These are phyloP conservation scores for Diaporthe vexans DNA, from an alignment of 2,329 filamentous ascomycete genomes.

Conservation along the genomic window DNA sequence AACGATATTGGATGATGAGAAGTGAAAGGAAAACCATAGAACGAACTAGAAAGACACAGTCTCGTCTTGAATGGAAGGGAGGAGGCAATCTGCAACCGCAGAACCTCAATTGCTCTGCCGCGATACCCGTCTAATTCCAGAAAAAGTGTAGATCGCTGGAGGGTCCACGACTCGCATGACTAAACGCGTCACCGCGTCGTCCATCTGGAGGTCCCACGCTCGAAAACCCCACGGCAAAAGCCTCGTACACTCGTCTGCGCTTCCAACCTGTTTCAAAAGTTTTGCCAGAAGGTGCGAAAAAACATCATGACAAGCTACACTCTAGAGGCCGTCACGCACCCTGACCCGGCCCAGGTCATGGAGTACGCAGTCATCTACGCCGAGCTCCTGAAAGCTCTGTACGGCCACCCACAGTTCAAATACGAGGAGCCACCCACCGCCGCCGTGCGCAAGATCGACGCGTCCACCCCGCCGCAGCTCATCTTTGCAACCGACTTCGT, in stretches of 20 bases:
- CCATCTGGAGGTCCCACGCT: neutral
- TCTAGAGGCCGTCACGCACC: neutral
- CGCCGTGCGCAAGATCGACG: neutral
- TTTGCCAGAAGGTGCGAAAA: too few relatives aligned
- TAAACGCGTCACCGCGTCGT: constrained; percentile 19
- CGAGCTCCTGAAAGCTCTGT: constrained; percentile 13
- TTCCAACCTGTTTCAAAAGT: neutral
- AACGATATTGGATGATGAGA: neutral
- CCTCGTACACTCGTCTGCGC: neutral
- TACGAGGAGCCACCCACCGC: constrained; percentile 14
- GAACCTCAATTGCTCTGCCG: too few relatives aligned
- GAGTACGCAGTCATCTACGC: neutral
- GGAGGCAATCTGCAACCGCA: neutral
- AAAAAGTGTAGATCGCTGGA: neutral
- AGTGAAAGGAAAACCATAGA: too few relatives aligned
- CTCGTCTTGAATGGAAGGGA: neutral
- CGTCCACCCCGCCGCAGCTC: neutral
- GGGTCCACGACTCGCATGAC: neutral
- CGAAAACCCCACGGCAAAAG: neutral
- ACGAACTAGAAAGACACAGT: neutral
- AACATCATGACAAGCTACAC: too few relatives aligned
- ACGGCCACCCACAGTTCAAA: constrained; percentile 10
- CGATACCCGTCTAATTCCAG: neutral
- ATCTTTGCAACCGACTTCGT: neutral
- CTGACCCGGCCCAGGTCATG: neutral